These are phyloP conservation scores for Dorcoceras hygrometricum DNA, from an alignment of 257 asterid species.

Conservation along the genomic window DNA sequence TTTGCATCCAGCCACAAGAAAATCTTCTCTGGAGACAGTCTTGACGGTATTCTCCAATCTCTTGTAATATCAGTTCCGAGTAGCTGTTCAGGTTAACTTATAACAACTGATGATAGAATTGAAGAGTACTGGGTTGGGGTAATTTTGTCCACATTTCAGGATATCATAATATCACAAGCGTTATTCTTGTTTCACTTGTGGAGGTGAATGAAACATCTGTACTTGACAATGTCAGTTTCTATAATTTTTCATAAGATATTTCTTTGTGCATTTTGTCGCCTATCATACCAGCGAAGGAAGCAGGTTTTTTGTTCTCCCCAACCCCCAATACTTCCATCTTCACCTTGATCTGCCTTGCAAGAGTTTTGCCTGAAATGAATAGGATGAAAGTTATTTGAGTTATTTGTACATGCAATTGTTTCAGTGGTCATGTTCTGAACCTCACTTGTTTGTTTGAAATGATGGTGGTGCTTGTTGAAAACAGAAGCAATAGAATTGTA, in stretches of 20 bases:
- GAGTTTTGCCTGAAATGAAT: neutral
- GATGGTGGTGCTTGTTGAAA: slow-evolving; percentile 8
- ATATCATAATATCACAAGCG: slow-evolving; percentile 1
- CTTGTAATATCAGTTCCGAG: slow-evolving; percentile 8
- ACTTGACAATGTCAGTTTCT: neutral
- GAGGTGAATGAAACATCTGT: slow-evolving; percentile 6
- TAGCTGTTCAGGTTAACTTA: neutral
- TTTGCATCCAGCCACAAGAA: slow-evolving; percentile 81
- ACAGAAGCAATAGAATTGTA: slow-evolving; percentile 12
- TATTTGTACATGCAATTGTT: neutral
- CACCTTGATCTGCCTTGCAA: slow-evolving; percentile 3
- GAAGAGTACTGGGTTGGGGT: neutral
- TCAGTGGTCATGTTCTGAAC: slow-evolving; percentile 8
- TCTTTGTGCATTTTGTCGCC: slow-evolving; percentile 7
- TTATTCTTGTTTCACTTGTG: slow-evolving; percentile 5
- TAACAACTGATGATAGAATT: neutral
- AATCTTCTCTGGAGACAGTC: slow-evolving; percentile 90
- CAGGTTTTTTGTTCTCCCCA: neutral
- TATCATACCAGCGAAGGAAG: neutral
- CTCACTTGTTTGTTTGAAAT: neutral
- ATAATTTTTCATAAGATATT: neutral
- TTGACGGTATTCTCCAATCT: slow-evolving; percentile 63
- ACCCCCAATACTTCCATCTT: neutral
- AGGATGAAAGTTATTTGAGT: slow-evolving; percentile 1
- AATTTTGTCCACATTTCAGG: neutral